Evolutionary conservation across 2,329 filamentous ascomycete species (phyloP).

Genomic region (Cadophora gregata): DNA sequence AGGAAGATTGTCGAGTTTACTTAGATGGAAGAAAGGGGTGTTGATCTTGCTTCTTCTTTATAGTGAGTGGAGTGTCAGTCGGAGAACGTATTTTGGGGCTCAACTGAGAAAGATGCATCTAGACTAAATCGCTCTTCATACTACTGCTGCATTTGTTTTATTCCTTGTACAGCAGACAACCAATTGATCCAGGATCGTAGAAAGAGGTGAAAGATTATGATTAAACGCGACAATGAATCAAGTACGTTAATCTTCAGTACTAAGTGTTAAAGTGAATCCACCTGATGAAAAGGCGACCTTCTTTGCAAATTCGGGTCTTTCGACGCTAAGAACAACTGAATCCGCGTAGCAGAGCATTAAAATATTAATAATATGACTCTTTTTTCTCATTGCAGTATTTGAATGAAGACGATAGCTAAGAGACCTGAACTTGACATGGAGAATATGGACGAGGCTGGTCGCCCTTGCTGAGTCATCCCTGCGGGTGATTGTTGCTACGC

Average conservation of each 20-base stretch:
- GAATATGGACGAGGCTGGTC: neutral
- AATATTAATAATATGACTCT: neutral
- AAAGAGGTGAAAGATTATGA: neutral
- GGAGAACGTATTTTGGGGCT: too few species aligned
- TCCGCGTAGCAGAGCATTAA: neutral
- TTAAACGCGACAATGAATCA: neutral
- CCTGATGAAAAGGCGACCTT: neutral
- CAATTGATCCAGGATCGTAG: neutral
- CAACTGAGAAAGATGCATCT: too few species aligned
- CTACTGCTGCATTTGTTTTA: too few species aligned
- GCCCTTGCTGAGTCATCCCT: neutral
- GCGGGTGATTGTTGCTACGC: constrained; percentile 28
- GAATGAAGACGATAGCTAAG: neutral
- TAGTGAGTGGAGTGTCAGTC: too few species aligned
- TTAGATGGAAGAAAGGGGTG: constrained; percentile 36
- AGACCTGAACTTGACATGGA: neutral
- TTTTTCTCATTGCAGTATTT: neutral
- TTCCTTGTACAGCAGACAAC: too few species aligned
- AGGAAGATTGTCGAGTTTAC: neutral
- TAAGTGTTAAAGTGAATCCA: neutral
- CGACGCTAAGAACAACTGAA: neutral
- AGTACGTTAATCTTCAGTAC: too few species aligned
- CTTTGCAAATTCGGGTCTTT: neutral
- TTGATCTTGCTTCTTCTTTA: neutral
- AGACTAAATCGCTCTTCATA: too few species aligned